Conservation (phyloP, 2,329 filamentous ascomycete species). For the Chaetomium sp. region DNA sequence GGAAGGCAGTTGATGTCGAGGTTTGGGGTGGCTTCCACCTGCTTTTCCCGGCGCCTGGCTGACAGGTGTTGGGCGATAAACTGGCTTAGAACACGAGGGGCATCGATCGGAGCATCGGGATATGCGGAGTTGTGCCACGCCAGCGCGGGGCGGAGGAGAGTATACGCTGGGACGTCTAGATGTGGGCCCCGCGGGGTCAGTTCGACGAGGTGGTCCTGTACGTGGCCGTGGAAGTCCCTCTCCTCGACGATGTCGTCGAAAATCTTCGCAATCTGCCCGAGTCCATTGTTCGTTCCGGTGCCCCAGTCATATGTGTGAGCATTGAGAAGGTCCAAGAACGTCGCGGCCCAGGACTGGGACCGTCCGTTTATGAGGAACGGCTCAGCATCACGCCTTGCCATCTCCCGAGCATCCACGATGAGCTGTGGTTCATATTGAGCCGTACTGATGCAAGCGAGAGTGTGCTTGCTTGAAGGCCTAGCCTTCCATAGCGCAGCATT, state of each 20-base stretch:
- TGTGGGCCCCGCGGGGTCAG: constrained; percentile 1
- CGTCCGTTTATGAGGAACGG: neutral
- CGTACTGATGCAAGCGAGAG: constrained; percentile 16
- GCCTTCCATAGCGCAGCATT: constrained; percentile 11
- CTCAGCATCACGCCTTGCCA: constrained; percentile 1
- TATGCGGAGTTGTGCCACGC: constrained; percentile 21
- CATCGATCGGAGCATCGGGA: neutral
- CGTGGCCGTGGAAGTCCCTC: neutral
- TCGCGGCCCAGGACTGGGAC: constrained; percentile 10
- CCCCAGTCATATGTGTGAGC: constrained; percentile 22
- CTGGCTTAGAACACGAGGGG: constrained; percentile 12
- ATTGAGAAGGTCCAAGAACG: constrained; percentile 11
- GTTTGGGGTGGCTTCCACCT: neutral
- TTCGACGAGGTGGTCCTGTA: constrained; percentile 2
- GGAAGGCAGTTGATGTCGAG: constrained; percentile 15
- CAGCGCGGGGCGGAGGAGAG: constrained; percentile 21
- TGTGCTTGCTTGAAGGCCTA: neutral
- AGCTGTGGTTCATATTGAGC: constrained; percentile 14
- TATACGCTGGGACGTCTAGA: constrained; percentile 24
- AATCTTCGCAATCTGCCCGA: constrained; percentile 14
- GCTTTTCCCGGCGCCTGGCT: neutral
- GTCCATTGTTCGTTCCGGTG: neutral
- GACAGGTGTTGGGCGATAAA: constrained; percentile 26
- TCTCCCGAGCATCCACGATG: neutral
- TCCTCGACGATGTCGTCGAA: constrained; percentile 13